Evolutionary conservation across 768 basidiomycete species (phyloP).

Genomic region (Hebeloma cylindrosporum): DNA sequence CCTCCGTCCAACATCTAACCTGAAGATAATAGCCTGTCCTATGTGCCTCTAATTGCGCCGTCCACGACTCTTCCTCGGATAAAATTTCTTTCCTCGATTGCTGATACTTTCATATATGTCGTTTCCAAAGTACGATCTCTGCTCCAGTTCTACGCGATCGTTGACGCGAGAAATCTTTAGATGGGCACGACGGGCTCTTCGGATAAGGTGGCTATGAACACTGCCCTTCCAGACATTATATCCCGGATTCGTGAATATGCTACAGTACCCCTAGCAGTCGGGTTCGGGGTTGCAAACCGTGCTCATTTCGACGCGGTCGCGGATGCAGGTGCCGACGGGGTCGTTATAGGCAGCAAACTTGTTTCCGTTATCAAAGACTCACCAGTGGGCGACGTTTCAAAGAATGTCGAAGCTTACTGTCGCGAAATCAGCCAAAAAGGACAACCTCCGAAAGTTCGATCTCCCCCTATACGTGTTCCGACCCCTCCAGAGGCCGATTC

Average conservation of each 20-base stretch:
- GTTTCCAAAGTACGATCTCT: conserved; percentile 80
- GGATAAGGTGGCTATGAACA: conserved; percentile 66
- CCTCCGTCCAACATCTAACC: not conserved
- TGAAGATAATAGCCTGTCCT: conserved; percentile 68
- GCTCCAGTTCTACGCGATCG: not conserved
- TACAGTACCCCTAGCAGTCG: conserved; percentile 86
- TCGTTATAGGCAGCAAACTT: conserved; percentile 89
- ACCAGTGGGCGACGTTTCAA: conserved; percentile 44
- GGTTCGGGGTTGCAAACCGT: conserved; percentile 92
- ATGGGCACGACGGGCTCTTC: conserved; percentile 99
- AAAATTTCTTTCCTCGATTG: conserved; percentile 88
- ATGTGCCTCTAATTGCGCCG: conserved; percentile 93
- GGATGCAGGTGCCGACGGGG: conserved; percentile 89
- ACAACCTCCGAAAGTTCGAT: conserved; percentile 34
- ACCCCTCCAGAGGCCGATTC: conserved; percentile 29
- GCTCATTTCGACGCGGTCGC: conserved; percentile 86
- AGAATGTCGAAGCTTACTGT: conserved; percentile 72
- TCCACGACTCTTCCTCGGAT: conserved; percentile 88
- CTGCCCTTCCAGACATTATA: conserved; percentile 79
- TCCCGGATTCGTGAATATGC: conserved; percentile 78
- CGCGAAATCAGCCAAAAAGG: conserved; percentile 58
- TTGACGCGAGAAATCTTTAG: conserved; percentile 29
- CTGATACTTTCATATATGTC: conserved; percentile 96
- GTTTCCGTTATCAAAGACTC: conserved; percentile 78
- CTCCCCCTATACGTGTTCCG: conserved; percentile 27